Base-by-base conservation (phyloP, 164 flowering plant genomes). In the Vitis riparia region DNA sequence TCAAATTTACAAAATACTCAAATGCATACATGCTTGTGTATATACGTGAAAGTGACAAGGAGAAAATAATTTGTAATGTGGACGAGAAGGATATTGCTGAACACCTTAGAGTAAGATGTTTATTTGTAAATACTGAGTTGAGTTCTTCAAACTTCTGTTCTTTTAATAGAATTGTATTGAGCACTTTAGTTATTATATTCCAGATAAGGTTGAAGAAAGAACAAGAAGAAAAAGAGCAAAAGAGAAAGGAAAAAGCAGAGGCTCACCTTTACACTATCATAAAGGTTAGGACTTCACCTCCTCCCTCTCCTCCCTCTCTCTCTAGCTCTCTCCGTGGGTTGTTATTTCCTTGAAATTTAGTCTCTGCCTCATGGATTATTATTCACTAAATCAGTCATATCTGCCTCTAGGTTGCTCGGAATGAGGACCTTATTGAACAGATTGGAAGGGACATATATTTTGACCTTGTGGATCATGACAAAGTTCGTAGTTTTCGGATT, bases 21-120 rank as follows among this genome's bases (percentile, higher is more conserved):
- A 84, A 84, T 74, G 89, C 89, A 19, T 86, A 86, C 64, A 86
- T 86, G 89, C 82, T 86, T 60, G 89, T 86, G 52, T 86, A 86
- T 63, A 81, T 85, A 79, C 82, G 89, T 50, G 85, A 81, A 57
- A 77, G 77, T 75, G 89, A 85, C 82, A 85, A 81, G 76, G 89
- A 85, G 29, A 85, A 85, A 65, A 79, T 85, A 62, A 76, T 85
- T 10, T 85, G 89, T 73, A 76, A 78, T 76, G 88, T 86, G 68
- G 83, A 79, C 71, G 86, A 86, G 85, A 79, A 82, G 68, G 89
- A 86, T 59, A 84, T 86, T 74, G 87, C 87, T 0, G 83, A 82
- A 59, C 88, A 84, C 61, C 88, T 84, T 11, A 65, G 82, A 81
- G 89, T 86, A 77, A 80, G 79, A 62, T 58, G 44, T 37, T 37